A percentile compares a stretch with the other conserved stretches of the same genome.
Evolutionary conservation across 2,329 filamentous ascomycete genomes (phyloP).

Genomic region (Aspergillus candidus): DNA sequence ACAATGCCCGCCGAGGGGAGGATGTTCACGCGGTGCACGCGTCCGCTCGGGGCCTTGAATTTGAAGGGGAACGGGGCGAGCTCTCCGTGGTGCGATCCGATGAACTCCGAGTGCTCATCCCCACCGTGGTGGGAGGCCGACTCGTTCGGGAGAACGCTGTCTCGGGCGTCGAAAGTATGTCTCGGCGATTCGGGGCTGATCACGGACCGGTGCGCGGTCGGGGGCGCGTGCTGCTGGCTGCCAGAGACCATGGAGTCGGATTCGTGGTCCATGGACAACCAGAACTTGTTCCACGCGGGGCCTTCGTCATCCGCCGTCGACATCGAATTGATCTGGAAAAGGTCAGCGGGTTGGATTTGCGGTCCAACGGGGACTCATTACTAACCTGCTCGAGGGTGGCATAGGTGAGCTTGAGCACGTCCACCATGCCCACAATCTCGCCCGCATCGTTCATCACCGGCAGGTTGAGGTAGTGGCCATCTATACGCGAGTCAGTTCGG

Average conservation of each 20-base stretch:
- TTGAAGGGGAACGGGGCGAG: constrained; percentile 93
- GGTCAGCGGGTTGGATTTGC: constrained; percentile 1
- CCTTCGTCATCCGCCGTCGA: constrained; percentile 81
- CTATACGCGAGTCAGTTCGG: constrained; percentile 41
- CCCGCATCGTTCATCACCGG: constrained; percentile 97
- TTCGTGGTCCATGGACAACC: constrained; percentile 90
- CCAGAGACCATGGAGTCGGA: constrained; percentile 96
- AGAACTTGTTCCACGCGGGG: constrained; percentile 99
- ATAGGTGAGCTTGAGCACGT: constrained; percentile 96
- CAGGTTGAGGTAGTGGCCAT: constrained; percentile 96
- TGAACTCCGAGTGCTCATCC: constrained; percentile 65
- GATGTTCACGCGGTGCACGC: constrained; percentile 87
- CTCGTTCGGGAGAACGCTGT: constrained; percentile 86
- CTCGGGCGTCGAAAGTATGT: constrained; percentile 58
- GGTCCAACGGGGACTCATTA: constrained; percentile 2
- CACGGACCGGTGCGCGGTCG: constrained; percentile 66
- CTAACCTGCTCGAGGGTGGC: constrained; percentile 89
- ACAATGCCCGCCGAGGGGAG: constrained; percentile 72
- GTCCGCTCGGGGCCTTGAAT: constrained; percentile 94
- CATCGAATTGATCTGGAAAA: constrained; percentile 76
- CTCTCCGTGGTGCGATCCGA: constrained; percentile 53
- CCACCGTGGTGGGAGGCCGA: constrained; percentile 93
- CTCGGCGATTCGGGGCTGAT: constrained; percentile 73
- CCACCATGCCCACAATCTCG: constrained; percentile 99
- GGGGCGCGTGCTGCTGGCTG: constrained; percentile 56